Percentiles rank a stretch among this genome's conserved stretches.
These are phyloP conservation scores for Chaetomium fimeti DNA, from an alignment of 495 filamentous ascomycete species.

Conservation along the genomic window DNA sequence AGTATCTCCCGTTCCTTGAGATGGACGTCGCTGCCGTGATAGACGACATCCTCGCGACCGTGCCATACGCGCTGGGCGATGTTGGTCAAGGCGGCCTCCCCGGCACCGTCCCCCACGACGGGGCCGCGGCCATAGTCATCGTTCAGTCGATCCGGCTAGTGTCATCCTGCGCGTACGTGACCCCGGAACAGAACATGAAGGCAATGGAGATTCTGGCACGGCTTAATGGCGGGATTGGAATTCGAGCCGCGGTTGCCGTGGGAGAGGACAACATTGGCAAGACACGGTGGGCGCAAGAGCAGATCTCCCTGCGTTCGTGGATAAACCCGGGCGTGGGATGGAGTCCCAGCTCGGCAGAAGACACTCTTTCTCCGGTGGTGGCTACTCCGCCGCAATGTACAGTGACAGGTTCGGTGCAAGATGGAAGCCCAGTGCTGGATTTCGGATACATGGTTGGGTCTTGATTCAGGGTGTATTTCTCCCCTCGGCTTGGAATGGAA, in stretches of 20 bases:
- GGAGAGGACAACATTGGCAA: conserved; percentile 9
- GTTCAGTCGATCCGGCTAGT: conserved; percentile 28
- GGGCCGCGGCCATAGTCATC: conserved; percentile 30
- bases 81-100: conserved; percentile 14
- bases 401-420: background rate
- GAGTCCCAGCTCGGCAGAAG: background rate
- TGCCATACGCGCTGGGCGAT: conserved; percentile 33
- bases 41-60: conserved; percentile 29
- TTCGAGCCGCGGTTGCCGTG: conserved; percentile 21
- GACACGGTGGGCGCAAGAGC: conserved; percentile 16
- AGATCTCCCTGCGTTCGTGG: conserved; percentile 11
- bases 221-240: conserved; percentile 25
- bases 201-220: conserved; percentile 21
- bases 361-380: background rate
- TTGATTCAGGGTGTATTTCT: background rate
- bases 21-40: conserved; percentile 14
- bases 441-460: background rate
- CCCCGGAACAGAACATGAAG: conserved; percentile 18
- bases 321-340: background rate
- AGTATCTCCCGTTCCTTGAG: conserved; percentile 22
- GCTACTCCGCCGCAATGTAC: background rate
- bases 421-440: background rate
- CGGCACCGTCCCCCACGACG: conserved; percentile 20
- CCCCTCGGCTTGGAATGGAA: background rate
- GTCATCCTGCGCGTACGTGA: conserved; percentile 24